Base-by-base conservation (phyloP, 176 grass and related monocot genomes). In the Cymbopogon citratus region DNA sequence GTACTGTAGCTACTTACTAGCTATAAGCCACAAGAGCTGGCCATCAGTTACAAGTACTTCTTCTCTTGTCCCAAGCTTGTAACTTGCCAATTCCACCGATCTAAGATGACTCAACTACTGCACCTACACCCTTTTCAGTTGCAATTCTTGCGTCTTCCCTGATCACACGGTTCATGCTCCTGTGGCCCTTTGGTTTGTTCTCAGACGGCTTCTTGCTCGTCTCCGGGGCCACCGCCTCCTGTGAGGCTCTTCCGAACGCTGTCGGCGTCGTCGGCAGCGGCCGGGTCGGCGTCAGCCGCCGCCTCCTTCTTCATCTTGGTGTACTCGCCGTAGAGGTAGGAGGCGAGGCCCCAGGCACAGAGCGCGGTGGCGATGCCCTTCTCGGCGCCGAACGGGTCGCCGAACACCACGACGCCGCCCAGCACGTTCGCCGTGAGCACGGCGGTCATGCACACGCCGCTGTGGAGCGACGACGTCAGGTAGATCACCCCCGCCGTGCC, bases 291-390 rank as follows among this genome's bases (percentile, higher is more conserved):
- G 16, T 6, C n/a, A 3, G 12, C n/a, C n/a, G n/a, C n/a, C 72
- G 3, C 40, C 4, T 9, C 34, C 23, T 85, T 27, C 72, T 80
- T 43, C 28, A 12, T 51, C 89, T 94, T 92, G 71, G 64, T 83
- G 70, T 91, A 89, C 77, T 94, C 92, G 51, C 92, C 95, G 60
- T 92, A 98, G 73, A 98, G 78, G 82, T 98, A 98, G 8, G 95
- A 98, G 4, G 83, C 74, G 25, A 98, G 85, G 6, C 95, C 95
- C 95, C 92, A 98, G 38, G 77, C 74, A 80, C 92, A 98, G 34
- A 98, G 90, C 41, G 64, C 81, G 36, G 88, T 92, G 14, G 95
- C 88, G 41, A 98, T 39, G 16, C 84, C 95, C 81, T 98, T 98
- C 77, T 87, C 88, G 10, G 90, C 66, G 40, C 82, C 88, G 63